Conservation (phyloP, 345 rosid species). For the Syzygium aromaticum region DNA sequence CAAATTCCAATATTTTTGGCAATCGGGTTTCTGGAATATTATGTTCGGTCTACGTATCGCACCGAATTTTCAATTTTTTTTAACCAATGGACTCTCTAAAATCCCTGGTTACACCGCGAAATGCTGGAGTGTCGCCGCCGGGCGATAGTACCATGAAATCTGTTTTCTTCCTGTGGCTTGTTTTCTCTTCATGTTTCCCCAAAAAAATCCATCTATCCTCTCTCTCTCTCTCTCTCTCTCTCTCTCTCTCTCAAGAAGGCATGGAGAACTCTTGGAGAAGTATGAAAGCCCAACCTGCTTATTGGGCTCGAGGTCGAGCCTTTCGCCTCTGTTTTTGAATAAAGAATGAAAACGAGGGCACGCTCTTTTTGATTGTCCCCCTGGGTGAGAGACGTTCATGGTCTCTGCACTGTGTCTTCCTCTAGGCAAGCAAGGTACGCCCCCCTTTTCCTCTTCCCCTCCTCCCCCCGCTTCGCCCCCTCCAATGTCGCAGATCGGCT, state of each 20-base stretch:
- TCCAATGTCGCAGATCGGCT: neutral
- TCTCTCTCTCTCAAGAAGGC: neutral
- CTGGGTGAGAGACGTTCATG: neutral
- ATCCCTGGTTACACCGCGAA: neutral
- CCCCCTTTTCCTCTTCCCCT: neutral
- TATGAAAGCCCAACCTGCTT: neutral
- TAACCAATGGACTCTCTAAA: neutral
- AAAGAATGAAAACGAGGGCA: neutral
- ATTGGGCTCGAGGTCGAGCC: neutral
- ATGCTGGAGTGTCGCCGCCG: neutral
- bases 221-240: neutral
- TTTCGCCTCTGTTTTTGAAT: neutral
- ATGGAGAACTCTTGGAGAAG: neutral
- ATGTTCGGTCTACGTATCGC: neutral
- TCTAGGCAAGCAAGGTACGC: neutral
- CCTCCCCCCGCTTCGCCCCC: neutral
- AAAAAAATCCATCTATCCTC: neutral
- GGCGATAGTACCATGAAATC: neutral
- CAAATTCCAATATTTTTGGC: fast-evolving
- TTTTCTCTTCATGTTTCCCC: neutral
- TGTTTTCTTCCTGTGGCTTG: neutral
- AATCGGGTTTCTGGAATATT: neutral
- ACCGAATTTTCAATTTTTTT: fast-evolving
- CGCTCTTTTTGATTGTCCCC: neutral
- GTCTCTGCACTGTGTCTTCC: neutral